Evolutionary conservation across 2,329 filamentous ascomycete genomes (phyloP).

Genomic region (Botrytis aclada): DNA sequence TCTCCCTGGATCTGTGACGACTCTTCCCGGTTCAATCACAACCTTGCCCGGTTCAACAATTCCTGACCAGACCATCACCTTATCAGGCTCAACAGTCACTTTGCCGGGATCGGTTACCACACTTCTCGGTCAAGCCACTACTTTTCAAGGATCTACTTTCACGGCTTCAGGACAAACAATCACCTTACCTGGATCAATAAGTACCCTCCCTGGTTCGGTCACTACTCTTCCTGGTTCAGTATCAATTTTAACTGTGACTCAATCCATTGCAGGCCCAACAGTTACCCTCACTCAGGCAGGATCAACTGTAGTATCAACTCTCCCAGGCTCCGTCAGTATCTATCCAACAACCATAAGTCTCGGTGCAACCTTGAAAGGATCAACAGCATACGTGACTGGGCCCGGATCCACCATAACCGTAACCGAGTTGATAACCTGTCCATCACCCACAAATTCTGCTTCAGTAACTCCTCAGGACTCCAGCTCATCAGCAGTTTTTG

Average conservation of each 20-base stretch:
- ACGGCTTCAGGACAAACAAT: not conserved
- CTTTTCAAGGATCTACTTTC: not conserved
- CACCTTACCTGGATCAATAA: not conserved
- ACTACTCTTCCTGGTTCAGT: conserved; percentile 19
- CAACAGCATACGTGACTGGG: conserved; percentile 10
- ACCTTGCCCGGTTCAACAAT: not conserved
- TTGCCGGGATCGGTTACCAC: conserved; percentile 1
- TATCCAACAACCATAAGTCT: conserved; percentile 19
- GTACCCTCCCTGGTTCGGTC: not conserved
- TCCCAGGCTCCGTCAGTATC: conserved; percentile 18
- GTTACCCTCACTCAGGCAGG: conserved; percentile 17
- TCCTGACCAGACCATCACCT: not conserved
- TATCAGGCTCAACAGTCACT: not conserved
- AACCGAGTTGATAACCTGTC: conserved; percentile 25
- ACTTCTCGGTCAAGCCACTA: not conserved
- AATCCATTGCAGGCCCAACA: not conserved
- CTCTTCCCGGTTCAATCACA: not conserved
- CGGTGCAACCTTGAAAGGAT: conserved; percentile 12
- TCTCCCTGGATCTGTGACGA: not conserved
- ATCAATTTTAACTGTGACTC: conserved; percentile 11
- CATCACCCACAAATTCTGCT: conserved; percentile 29
- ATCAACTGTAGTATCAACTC: conserved; percentile 22
- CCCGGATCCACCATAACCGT: conserved; percentile 25
- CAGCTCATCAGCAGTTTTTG: conserved; percentile 40
- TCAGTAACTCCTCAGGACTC: conserved; percentile 30